Evolutionary conservation across 176 grass and related monocot species (phyloP), one percentile per base, ranked within the genome.

Genomic region (Aegilops umbellulata): DNA sequence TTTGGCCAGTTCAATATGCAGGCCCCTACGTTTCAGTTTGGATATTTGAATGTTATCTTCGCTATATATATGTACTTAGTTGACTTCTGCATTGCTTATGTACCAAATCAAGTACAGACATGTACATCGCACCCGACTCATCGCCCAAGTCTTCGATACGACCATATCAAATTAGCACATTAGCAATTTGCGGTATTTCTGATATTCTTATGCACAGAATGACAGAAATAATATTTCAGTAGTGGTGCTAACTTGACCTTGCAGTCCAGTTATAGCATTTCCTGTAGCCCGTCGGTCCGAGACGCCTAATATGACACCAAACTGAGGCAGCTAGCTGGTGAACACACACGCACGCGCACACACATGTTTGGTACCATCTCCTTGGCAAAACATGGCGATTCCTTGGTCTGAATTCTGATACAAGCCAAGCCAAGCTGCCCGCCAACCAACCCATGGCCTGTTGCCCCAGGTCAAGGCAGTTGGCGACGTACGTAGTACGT

Each of bases 391-490:
- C 19, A 80, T 22, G 30, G 30, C 8, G 26, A 61, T 26, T 29
- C 64, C 14, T 25, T 15, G 65, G 16, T 64, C 38, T 69, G 26
- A 12, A 34, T 34, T 34, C 32, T 34, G 34, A 35, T 41, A 82
- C 76, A 60, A 74, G 57, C 87, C 76, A 60, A 74, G 57, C 87
- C 76, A 60, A 83, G 34, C 42, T 61, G 30, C 25, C 41, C 9
- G 14, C 11, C 65, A 46, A 7, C 71, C 14, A 74, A 46, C 19
- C 19, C 61, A 38, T 68, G 73, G 62, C 42, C 5, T 66, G 9
- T 29, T 25, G 84, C 60, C 31, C 85, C 49, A 86, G 63, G 85
- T 84, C 85, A 87, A 87, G 31, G 76, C 76, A 62, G 75, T 71
- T 13, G 76, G 58, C 67, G 78, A 67, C 12, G 42, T 4, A 42